phyloP scores from a whole-genome alignment of 805 yeast species.

The Sugiyamaella qingdaonensis region DNA sequence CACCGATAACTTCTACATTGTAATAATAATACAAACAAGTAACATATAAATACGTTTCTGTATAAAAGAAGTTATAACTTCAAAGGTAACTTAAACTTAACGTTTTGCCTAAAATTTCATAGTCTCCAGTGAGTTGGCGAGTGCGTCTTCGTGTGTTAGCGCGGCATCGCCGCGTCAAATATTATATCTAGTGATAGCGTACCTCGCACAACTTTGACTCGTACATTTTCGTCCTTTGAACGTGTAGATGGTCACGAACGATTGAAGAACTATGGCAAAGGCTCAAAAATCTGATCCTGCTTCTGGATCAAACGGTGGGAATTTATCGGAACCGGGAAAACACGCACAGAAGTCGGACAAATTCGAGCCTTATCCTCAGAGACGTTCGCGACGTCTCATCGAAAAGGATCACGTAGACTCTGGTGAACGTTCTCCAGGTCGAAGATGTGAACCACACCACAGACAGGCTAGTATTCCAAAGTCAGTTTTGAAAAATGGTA shows the following conservation, averaged over 20 bases:
- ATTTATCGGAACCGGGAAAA: neutral
- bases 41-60: too few relatives aligned
- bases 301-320: neutral
- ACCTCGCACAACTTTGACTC: too few relatives aligned
- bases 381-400: constrained; percentile 9
- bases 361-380: neutral
- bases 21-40: neutral
- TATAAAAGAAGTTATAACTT: too few relatives aligned
- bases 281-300: neutral
- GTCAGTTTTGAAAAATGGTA: constrained; percentile 6
- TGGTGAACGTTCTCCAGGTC: constrained; percentile 12
- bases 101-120: too few relatives aligned
- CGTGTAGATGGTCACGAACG: too few relatives aligned
- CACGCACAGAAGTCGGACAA: neutral
- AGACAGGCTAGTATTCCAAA: neutral
- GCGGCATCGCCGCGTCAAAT: neutral
- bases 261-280: neutral
- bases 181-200: neutral
- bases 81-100: too few relatives aligned
- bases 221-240: too few relatives aligned
- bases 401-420: constrained; percentile 11
- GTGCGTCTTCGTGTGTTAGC: too few relatives aligned
- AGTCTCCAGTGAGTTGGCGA: too few relatives aligned
- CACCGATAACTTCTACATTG: neutral
- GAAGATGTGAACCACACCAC: constrained; percentile 16